Base-by-base conservation (phyloP, 2,329 filamentous ascomycete genomes). In the Ceratocystis eucalypticola region DNA sequence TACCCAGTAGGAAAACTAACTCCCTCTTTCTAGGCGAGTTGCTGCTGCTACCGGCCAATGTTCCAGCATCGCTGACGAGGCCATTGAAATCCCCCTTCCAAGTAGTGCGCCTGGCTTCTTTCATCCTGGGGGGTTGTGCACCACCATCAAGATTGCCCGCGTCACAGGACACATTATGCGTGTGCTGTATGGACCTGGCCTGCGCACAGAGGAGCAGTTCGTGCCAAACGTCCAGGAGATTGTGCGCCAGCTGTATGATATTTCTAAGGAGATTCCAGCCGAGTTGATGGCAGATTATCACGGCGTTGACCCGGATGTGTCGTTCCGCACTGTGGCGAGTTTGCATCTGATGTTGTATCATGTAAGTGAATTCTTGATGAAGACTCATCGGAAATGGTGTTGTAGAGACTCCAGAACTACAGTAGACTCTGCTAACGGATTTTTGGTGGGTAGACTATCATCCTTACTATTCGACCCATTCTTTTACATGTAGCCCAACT, bases 341-440 rank as follows among this genome's bases (percentile, higher is more conserved):
- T 57, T 74, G 1, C 73, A 74, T 55, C 69, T 74, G 57, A 74
- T 74, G 73, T 69, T 74, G 5, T 74, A 73, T 48, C 73, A 74
- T 69, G 72, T 74, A 68, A 0, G 66, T 20, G 12, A 15, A 10
- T 6, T 2, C 0, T 6, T 44, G 37, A 41, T 15, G 4, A 41
- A 15, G 37, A 41, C 37, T 15, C 10, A 41, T 41, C 12, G 10
- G 12, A 41, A 41, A 41, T 15, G 12, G 37, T 41, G 12, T 22
- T 22, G 46, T 6, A 22, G 17, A 37, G 6, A 30, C 12, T 1
- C 55, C 50, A 20, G 28, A 20, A 17, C 2, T 7, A 2, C 0
- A 28, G 7, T 44, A 48, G n/a, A n/a, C 33, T 8, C 3, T 28
- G 50, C 61, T 63, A 41, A 66, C 61, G 28, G 17, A 4, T 37